A percentile compares a stretch with the other conserved stretches of the same genome.
These are phyloP conservation scores for Aspergillus latus DNA, from an alignment of 2,329 filamentous ascomycete genomes.

Conservation along the genomic window DNA sequence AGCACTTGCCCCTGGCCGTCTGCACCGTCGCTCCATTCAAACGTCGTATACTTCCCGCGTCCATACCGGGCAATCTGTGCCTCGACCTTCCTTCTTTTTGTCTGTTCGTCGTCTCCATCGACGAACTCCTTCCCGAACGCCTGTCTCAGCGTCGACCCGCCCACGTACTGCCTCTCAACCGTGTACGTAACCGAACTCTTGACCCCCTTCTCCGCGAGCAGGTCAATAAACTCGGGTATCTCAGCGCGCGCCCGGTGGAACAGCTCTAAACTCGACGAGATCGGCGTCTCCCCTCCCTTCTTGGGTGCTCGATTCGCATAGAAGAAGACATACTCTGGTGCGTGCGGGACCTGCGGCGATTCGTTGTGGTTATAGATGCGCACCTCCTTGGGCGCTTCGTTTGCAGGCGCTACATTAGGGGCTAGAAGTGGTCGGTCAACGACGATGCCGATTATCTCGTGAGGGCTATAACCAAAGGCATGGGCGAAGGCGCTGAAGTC, in stretches of 20 bases:
- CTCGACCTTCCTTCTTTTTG: constrained; percentile 47
- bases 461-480: constrained; percentile 49
- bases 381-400: constrained; percentile 50
- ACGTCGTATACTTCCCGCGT: constrained; percentile 48
- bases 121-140: constrained; percentile 51
- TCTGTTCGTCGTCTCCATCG: constrained; percentile 47
- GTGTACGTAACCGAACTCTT: constrained; percentile 47
- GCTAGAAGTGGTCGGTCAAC: constrained; percentile 48
- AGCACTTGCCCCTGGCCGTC: constrained; percentile 21
- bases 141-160: constrained; percentile 49
- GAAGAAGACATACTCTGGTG: constrained; percentile 55
- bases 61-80: constrained; percentile 51
- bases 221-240: constrained; percentile 49
- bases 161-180: constrained; percentile 45
- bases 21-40: constrained; percentile 49
- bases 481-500: constrained; percentile 53
- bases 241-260: constrained; percentile 48
- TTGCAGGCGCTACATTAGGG: constrained; percentile 50
- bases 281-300: constrained; percentile 45
- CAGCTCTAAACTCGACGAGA: constrained; percentile 51
- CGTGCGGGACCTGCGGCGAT: constrained; percentile 52
- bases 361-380: constrained; percentile 55
- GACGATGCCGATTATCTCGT: constrained; percentile 55
- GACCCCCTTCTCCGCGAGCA: constrained; percentile 48
- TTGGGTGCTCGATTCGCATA: constrained; percentile 43